A percentile compares a stretch with the other conserved stretches of the same genome.
Conservation (phyloP, 2,329 filamentous ascomycete genomes). For the Scedosporium aurantiacum region DNA sequence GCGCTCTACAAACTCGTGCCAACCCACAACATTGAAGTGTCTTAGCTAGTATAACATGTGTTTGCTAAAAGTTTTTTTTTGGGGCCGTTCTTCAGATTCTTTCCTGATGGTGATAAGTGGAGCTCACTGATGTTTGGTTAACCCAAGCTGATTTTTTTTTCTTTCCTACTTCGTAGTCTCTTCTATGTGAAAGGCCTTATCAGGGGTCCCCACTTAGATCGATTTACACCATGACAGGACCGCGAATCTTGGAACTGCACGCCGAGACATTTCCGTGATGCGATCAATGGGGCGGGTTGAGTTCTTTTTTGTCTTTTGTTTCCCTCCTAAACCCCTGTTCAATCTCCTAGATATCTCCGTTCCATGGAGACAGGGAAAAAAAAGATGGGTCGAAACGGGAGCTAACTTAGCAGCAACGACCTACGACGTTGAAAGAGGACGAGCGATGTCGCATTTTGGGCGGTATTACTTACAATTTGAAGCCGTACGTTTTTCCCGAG, state of each 20-base stretch:
- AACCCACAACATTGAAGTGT: too few species aligned
- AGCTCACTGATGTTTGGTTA: background rate
- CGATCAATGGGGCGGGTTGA: background rate
- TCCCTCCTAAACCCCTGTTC: background rate
- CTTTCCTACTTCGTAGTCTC: background rate
- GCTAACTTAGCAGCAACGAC: background rate
- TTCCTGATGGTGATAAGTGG: background rate
- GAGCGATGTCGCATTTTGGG: background rate
- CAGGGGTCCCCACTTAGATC: background rate
- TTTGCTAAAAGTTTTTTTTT: too few species aligned
- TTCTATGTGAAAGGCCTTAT: background rate
- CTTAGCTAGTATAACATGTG: too few species aligned
- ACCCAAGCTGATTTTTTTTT: background rate
- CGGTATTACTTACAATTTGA: background rate
- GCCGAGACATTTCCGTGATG: background rate
- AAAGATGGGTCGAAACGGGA: background rate
- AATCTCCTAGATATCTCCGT: conserved; percentile 2
- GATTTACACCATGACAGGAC: background rate
- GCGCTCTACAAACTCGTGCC: background rate
- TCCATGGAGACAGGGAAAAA: background rate
- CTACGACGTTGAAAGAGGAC: background rate
- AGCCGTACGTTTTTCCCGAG: background rate
- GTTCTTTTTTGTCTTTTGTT: background rate
- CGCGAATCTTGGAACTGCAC: background rate
- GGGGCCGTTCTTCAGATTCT: too few species aligned